Conservation (phyloP, 2,329 filamentous ascomycete genomes). For the Phyllosticta citribraziliensis region DNA sequence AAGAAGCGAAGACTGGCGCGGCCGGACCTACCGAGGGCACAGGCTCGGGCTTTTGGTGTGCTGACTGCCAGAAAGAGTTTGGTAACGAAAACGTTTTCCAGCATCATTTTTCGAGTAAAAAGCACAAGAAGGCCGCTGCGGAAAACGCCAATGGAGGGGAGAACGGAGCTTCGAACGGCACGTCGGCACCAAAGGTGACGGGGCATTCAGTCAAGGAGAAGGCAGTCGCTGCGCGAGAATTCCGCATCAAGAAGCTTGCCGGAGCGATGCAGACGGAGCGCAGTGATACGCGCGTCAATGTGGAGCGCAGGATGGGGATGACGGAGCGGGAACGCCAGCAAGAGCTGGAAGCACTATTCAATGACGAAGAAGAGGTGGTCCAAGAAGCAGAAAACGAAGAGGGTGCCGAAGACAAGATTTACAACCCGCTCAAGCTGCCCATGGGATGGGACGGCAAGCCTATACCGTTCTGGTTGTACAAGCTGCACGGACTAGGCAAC, state of each 20-base stretch:
- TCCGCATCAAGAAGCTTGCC: slow-evolving; percentile 68
- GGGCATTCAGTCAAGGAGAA: slow-evolving; percentile 60
- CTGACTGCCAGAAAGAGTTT: slow-evolving; percentile 89
- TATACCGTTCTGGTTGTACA: slow-evolving; percentile 90
- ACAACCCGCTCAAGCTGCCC: slow-evolving; percentile 93
- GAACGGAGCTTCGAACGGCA: slow-evolving; percentile 13
- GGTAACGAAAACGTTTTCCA: slow-evolving; percentile 93
- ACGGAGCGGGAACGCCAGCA: slow-evolving; percentile 91
- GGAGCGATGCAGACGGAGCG: slow-evolving; percentile 78
- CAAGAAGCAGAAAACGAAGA: slow-evolving; percentile 51
- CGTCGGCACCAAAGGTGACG: slow-evolving; percentile 1
- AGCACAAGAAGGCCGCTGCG: slow-evolving; percentile 78
- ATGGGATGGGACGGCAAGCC: slow-evolving; percentile 98
- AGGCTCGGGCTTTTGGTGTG: slow-evolving; percentile 72
- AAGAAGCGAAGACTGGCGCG: slow-evolving; percentile 23
- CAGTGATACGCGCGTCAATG: slow-evolving; percentile 82
- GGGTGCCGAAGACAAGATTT: slow-evolving; percentile 70
- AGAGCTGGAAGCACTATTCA: slow-evolving; percentile 80
- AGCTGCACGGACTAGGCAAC: slow-evolving; percentile 86
- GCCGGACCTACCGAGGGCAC: slow-evolving; percentile 37
- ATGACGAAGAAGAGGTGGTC: slow-evolving; percentile 42
- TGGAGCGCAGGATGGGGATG: slow-evolving; percentile 95
- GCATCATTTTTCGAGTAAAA: slow-evolving; percentile 78
- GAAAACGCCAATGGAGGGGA: slow-evolving; percentile 33
- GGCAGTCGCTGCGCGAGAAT: slow-evolving; percentile 81